A percentile compares a stretch with the other conserved stretches of the same genome.
Evolutionary conservation across 2,329 filamentous ascomycete genomes (phyloP).

Genomic region (Alternaria sp.): DNA sequence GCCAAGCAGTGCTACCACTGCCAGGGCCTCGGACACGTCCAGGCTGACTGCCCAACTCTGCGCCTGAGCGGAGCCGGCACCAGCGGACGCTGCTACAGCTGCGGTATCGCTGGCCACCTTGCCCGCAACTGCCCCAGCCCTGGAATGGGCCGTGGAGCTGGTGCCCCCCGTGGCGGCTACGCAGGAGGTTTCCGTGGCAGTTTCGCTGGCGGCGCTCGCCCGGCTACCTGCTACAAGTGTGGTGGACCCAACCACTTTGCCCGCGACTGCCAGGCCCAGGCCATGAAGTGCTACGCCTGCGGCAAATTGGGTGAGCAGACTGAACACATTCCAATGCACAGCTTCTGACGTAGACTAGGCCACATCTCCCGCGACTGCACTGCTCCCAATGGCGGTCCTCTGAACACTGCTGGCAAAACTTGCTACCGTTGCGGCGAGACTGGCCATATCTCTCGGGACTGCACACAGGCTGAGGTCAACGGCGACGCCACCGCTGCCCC

Average conservation of each 20-base stretch:
- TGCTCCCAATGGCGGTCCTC: conserved; percentile 90
- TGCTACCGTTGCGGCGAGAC: conserved; percentile 98
- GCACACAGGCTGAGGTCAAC: conserved; percentile 75
- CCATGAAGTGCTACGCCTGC: conserved; percentile 98
- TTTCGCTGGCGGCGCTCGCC: conserved; percentile 72
- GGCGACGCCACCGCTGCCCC: conserved; percentile 48
- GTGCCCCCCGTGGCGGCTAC: conserved; percentile 75
- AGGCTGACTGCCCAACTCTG: conserved; percentile 97
- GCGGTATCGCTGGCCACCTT: conserved; percentile 90
- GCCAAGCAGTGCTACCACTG: conserved; percentile 99
- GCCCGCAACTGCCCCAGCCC: conserved; percentile 88
- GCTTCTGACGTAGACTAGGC: conserved; percentile 55
- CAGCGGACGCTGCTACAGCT: conserved; percentile 94
- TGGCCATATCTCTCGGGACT: conserved; percentile 95
- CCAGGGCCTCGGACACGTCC: conserved; percentile 96
- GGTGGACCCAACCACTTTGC: conserved; percentile 96
- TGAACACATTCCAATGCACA: background rate
- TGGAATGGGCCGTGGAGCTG: conserved; percentile 69
- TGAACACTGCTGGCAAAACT: conserved; percentile 96
- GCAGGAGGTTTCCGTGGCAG: conserved; percentile 76
- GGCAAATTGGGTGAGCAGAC: conserved; percentile 71
- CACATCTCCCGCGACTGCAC: conserved; percentile 97
- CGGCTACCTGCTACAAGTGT: conserved; percentile 74
- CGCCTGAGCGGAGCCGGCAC: conserved; percentile 83
- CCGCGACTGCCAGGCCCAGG: conserved; percentile 96